Percentiles rank a stretch among this genome's conserved stretches.
phyloP scores from a whole-genome alignment of 768 basidiomycete genomes.

The Kwoniella shandongensis region DNA sequence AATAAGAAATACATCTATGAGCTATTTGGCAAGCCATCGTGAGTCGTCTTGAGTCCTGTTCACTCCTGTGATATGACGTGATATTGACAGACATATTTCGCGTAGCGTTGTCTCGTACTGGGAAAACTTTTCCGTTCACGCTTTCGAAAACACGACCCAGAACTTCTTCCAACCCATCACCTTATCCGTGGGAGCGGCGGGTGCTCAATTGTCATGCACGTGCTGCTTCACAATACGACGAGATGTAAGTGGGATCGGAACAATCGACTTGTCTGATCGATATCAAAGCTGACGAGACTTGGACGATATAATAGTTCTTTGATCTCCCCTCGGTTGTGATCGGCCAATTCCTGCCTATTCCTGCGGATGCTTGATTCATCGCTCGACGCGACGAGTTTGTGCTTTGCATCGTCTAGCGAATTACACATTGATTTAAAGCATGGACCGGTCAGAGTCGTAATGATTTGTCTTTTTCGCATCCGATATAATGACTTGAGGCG shows the following conservation, averaged over 20 bases:
- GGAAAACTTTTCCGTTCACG: slow-evolving; percentile 95
- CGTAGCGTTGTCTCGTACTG: slow-evolving; percentile 54
- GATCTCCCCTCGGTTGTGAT: slow-evolving; percentile 42
- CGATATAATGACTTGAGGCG: too few relatives aligned
- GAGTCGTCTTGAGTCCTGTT: slow-evolving; percentile 68
- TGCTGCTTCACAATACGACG: slow-evolving; percentile 95
- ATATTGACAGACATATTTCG: not conserved
- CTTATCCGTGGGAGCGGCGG: slow-evolving; percentile 63
- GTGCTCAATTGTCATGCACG: slow-evolving; percentile 75
- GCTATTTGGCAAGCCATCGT: slow-evolving; percentile 93
- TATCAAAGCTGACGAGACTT: not conserved
- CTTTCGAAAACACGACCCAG: slow-evolving; percentile 96
- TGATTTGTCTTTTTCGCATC: too few relatives aligned
- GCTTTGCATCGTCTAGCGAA: too few relatives aligned
- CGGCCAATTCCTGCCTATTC: slow-evolving; percentile 39
- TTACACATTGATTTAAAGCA: too few relatives aligned
- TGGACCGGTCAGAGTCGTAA: too few relatives aligned
- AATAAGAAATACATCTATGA: slow-evolving; percentile 62
- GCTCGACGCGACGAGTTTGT: too few relatives aligned
- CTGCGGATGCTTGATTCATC: slow-evolving; percentile 11
- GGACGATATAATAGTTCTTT: slow-evolving; percentile 15
- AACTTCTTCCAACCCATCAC: slow-evolving; percentile 92
- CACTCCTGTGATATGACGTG: too few relatives aligned
- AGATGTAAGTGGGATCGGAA: slow-evolving; percentile 56
- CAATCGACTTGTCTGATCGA: not conserved